Percentiles rank a stretch among this genome's conserved stretches.
These are phyloP conservation scores for Marchantia paleacea DNA, from an alignment of 225 moss, liverwort and hornwort genomes.

Conservation along the genomic window DNA sequence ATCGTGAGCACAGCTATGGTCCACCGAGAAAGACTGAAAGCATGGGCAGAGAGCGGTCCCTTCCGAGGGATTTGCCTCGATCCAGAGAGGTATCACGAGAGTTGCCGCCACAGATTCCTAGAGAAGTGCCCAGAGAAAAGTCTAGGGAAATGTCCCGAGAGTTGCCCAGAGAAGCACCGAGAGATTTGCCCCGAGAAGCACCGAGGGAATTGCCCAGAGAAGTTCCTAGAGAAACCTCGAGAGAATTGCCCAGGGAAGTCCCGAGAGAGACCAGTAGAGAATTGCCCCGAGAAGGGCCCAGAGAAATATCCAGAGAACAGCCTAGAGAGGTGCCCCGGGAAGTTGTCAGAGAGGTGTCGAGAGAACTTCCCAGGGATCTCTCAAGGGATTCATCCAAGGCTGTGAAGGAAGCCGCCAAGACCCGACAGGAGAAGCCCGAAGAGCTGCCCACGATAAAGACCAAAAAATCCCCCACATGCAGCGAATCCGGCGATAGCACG, in stretches of 20 bases:
- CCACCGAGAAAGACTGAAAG: slow-evolving; percentile 17
- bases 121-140: slow-evolving; percentile 27
- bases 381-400: slow-evolving; percentile 16
- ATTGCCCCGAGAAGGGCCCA: background rate
- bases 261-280: slow-evolving; percentile 4
- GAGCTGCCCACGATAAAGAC: slow-evolving; percentile 38
- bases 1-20: slow-evolving; percentile 23
- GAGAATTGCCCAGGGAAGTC: slow-evolving; percentile 22
- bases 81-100: slow-evolving; percentile 24
- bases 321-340: slow-evolving; percentile 1
- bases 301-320: slow-evolving; percentile 11
- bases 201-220: slow-evolving; percentile 7
- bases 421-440: slow-evolving; percentile 34
- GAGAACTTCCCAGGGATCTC: slow-evolving; percentile 8
- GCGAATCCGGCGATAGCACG: slow-evolving; percentile 27
- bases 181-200: slow-evolving; percentile 12
- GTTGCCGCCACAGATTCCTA: slow-evolving; percentile 15
- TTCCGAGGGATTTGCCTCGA: slow-evolving; percentile 10
- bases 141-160: slow-evolving; percentile 20
- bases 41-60: slow-evolving; percentile 11
- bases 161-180: slow-evolving; percentile 3
- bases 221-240: background rate
- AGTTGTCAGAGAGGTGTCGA: background rate
- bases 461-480: slow-evolving; percentile 21
- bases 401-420: slow-evolving; percentile 13